Evolutionary conservation across 306 rosid genomes (phyloP), one percentile per base, ranked within the genome.

Genomic region (Castanospermum australe): DNA sequence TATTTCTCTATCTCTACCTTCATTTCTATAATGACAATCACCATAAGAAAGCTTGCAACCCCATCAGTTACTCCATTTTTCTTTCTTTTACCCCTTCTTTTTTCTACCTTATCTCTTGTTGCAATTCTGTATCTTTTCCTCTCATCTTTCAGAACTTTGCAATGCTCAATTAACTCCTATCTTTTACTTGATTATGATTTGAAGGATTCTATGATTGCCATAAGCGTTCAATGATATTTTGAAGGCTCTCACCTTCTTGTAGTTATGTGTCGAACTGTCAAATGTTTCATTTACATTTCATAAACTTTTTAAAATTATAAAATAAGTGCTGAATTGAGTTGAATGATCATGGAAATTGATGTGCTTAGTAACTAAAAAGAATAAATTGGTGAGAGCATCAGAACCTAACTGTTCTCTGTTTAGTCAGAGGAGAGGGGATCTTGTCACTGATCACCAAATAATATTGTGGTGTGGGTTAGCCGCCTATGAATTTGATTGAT

Each of bases 361-460:
- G 50, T 54, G 13, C 57, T 61, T 35, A 6, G 67, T 35, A n/a
- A n/a, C n/a, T n/a, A n/a, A n/a, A n/a, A 57, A 5, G 25, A 54
- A 55, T 36, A 35, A 20, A n/a, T 14, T 56, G 62, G 21, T 13
- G 38, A 83, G 25, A 24, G 21, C 61, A 66, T 25, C 6, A 47
- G 21, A 64, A 36, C n/a, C 45, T 4, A 25, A 79, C 51, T 20
- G 38, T 11, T 64, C 6, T 50, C 56, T 33, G 21, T 45, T 11
- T 24, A 60, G n/a, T 25, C 7, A 5, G n/a, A 33, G 15, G 45
- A 6, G 70, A 67, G 36, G n/a, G 54, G 30, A 30, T 30, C 22
- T 38, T 55, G 55, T 30, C 24, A 56, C 67, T 2, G 5, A 32
- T 78, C 55, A 65, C 66, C 57, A 38, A 36, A 81, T 75, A 81